Evolutionary conservation across 352 stramenopile species (phyloP), one percentile per base, ranked within the genome.

Genomic region (Phytophthora hibernalis): DNA sequence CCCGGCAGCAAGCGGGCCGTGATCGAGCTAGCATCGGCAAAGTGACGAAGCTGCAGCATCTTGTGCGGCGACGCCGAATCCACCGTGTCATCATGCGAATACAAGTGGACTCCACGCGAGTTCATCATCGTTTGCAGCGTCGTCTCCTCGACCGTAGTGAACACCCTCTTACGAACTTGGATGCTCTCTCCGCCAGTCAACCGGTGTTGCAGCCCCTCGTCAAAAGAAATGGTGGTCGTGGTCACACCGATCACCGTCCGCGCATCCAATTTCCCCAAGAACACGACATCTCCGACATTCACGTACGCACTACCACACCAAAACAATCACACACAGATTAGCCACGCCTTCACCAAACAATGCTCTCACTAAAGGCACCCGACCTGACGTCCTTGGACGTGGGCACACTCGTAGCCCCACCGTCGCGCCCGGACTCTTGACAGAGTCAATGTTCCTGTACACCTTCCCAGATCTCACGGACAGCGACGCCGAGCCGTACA

Each of bases 401-500:
- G 0, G 78, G 74, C 11, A 90, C 70, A 11, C 55, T 61, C 3
- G 54, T 80, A 2, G 76, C 15, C 68, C 66, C n/a, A 86, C 70
- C 18, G 60, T 13, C 3, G 72, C 78, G 13, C 81, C 81, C 21
- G 48, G 68, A 44, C 16, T 62, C 30, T 60, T 64, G 15, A 90
- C 78, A 5, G 67, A 65, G 18, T 69, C 71, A 21, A 82, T 69
- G 13, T 67, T 75, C 5, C 76, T 72, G 49, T 87, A 90, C 20
- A 62, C 66, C 30, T 78, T 79, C 2, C 78, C 77, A 1, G 81
- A 90, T 18, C 69, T 64, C 64, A 90, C 83, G 2, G 78, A 77
- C 7, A 90, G 61, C 5, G 81, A 85, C 12, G 78, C 81, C 3
- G 81, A 80, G 11, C 79, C 79, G 54, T 87, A 85, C 21, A 84